Conservation (phyloP, 139 green algal genomes). For the Chlamydomonas applanata region DNA sequence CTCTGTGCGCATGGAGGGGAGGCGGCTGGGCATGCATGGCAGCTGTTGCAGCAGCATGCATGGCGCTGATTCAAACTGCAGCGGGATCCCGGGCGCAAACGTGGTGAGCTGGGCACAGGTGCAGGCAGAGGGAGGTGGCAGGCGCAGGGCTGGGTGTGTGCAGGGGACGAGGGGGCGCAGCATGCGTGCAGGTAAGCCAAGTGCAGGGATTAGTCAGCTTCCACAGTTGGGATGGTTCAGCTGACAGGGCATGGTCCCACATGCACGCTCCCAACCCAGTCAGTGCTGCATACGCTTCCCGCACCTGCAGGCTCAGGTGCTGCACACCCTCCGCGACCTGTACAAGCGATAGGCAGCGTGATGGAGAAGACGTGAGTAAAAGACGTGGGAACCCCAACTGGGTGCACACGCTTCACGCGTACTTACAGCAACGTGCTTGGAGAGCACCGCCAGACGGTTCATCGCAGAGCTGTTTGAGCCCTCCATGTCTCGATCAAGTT, state of each 20-base stretch:
- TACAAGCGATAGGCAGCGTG: no score
- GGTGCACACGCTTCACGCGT: no score
- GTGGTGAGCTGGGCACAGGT: no score
- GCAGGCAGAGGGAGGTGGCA: no score
- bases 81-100: no score
- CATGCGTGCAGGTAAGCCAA: background rate
- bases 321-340: constrained; percentile 1
- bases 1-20: no score
- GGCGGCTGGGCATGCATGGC: no score
- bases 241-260: background rate
- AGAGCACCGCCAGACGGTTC: constrained; percentile 37
- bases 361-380: no score
- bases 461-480: constrained; percentile 3
- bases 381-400: no score
- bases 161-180: background rate
- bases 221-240: no score
- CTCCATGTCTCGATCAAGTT: background rate
- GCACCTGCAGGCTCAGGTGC: constrained; percentile 22
- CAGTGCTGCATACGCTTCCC: background rate
- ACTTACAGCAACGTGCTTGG: constrained; percentile 23
- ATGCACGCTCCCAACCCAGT: background rate
- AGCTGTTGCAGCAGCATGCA: no score
- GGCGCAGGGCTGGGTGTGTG: background rate
- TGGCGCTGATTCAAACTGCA: no score
- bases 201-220: background rate